Evolutionary conservation across 495 filamentous ascomycete species (phyloP), one percentile per base, ranked within the genome.

Genomic region (Lepraria neglecta): DNA sequence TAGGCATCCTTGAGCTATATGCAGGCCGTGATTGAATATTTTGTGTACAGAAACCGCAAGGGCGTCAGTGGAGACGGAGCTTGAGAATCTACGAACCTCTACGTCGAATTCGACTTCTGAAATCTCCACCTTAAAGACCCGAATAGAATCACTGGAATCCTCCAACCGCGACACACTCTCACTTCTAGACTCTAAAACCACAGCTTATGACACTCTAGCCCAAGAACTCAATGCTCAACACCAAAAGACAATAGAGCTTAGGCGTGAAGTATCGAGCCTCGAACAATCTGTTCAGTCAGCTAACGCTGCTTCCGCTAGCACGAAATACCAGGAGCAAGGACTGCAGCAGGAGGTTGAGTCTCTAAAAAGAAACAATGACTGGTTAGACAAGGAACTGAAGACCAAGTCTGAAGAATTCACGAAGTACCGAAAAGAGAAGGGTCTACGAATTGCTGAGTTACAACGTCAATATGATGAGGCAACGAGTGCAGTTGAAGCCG

Each of bases 371-470:
- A 95, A 87, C 74, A 91, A 90, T 63, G 95, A 97, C 61, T 97
- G 90, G 87, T 85, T 91, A 51, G 90, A 95, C 62, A 82, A 78
- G 27, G 95, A 97, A 72, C 77, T 97, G 27, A 92, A 95, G 75
- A 91, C 89, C 0, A 95, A 95, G 72, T 84, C 77, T 48, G 82
- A 82, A 38, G 95, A 97, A 67, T 83, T 89, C 50, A 80, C 90
- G 61, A 96, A 92, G 65, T 95, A 88, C 77, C 84, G 95, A 59
- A 97, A 96, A 67, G 94, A 99, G 70, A 97, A 97, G 78, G 85
- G 85, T 65, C 82, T 89, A 0, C 85, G 88, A 21, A 87, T 97
- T 65, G 77, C 90, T 12, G 88, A 92, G 68, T 83, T 99, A 33
- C 89, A 97, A 70, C 88, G 90, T 17, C 82, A 87, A 54, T 89